Evolutionary conservation across 2,329 filamentous ascomycete genomes (phyloP), one percentile per base, ranked within the genome.

Genomic region (Fusarium nygamai): DNA sequence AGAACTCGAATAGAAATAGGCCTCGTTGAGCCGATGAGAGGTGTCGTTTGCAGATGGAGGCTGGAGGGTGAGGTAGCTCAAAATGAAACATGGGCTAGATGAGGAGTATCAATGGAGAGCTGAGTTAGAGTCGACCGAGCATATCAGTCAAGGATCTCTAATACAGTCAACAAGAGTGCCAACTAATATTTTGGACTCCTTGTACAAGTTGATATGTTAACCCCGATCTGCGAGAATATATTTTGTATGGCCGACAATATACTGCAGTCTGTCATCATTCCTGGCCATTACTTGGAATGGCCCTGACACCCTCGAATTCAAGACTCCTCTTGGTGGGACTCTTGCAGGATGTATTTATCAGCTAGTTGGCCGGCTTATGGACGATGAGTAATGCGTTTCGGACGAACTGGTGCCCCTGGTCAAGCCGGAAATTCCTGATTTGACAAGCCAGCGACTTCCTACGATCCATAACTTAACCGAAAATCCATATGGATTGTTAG

Each of bases 131-230:
- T 33, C 11, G 31, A n/a, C 5, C 22, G 8, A 33, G 22, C 5
- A n/a, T n/a, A 17, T 2, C 3, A n/a, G 16, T 19, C 8, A n/a
- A n/a, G 1, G 8, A 4, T n/a, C 7, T 8, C 20, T 11, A 31
- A 9, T 13, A 13, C 22, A 9, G 10, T 13, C 10, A 14, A 24
- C 19, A 4, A 51, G 0, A 9, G 13, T 14, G 4, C 8, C 29
- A 5, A n/a, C 22, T 19, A 1, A 7, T 19, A n/a, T 4, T n/a
- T n/a, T 10, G 16, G 22, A 5, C 19, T 53, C 7, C 13, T 36
- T 22, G 17, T 8, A 11, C n/a, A 16, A 11, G n/a, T 22, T 36
- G 17, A 8, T 24, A 16, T 12, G 13, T 8, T 20, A 27, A 14
- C 5, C 16, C 19, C 13, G 13, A 53, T 22, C 8, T 5, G 8